Conservation (phyloP, 257 asterid species). For the Buddleja alternifolia region DNA sequence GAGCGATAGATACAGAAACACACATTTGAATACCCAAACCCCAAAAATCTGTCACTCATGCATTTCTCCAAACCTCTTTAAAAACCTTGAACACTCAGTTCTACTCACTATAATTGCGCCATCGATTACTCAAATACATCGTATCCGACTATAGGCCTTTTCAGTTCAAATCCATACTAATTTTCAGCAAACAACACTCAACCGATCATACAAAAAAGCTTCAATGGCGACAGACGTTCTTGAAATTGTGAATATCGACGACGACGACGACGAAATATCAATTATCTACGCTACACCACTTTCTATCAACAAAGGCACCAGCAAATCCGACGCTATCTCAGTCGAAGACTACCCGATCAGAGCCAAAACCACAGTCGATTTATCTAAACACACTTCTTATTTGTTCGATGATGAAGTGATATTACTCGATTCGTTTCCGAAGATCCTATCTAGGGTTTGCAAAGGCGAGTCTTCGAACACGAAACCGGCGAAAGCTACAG, state of each 20-base stretch:
- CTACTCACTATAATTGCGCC: background rate
- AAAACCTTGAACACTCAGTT: too few species aligned
- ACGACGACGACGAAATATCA: constrained; percentile 25
- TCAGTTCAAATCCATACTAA: background rate
- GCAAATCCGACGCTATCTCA: constrained; percentile 41
- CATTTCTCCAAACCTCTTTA: background rate
- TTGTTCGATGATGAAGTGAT: constrained; percentile 29
- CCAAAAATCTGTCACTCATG: too few species aligned
- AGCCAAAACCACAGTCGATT: constrained; percentile 25
- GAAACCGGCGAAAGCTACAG: constrained; percentile 20
- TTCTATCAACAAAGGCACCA: constrained; percentile 28
- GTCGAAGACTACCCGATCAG: constrained; percentile 33
- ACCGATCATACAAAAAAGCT: background rate
- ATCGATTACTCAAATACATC: background rate
- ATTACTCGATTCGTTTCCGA: constrained; percentile 4
- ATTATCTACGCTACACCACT: constrained; percentile 17
- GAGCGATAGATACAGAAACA: too few species aligned
- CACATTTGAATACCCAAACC: too few species aligned
- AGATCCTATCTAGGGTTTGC: constrained; percentile 19
- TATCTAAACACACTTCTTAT: constrained; percentile 20
- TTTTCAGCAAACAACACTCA: background rate
- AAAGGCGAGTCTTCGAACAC: constrained; percentile 55
- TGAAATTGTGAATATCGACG: constrained; percentile 12
- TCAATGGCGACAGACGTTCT: constrained; percentile 31
- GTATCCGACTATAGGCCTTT: background rate